phyloP scores from a whole-genome alignment of 345 rosid species.

The Acer campestre region DNA sequence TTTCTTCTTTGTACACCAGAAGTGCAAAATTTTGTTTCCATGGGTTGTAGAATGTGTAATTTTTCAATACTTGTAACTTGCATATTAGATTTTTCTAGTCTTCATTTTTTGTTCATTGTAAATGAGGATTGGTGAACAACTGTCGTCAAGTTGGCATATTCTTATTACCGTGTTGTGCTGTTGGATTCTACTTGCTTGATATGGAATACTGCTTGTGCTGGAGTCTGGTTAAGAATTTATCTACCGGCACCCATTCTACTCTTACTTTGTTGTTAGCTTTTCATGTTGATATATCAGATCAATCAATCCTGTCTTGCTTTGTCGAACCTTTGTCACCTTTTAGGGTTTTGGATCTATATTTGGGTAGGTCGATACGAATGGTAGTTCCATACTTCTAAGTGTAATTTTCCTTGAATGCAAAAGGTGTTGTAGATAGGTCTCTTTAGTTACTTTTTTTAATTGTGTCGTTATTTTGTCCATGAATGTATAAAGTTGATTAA shows the following conservation, averaged over 20 bases:
- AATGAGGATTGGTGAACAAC: background rate
- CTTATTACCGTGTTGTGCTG: background rate
- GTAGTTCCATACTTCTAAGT: background rate
- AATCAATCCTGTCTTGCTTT: background rate
- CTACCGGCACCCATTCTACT: background rate
- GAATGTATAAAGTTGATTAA: background rate
- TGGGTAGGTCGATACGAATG: background rate
- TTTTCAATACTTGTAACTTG: background rate
- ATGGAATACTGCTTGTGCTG: background rate
- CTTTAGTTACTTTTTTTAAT: background rate
- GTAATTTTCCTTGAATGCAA: background rate
- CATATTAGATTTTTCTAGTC: constrained; percentile 4
- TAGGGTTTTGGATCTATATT: background rate
- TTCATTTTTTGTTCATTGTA: background rate
- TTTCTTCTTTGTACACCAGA: background rate
- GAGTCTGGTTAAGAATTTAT: background rate
- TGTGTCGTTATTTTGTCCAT: background rate
- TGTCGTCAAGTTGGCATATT: background rate
- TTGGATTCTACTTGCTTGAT: constrained; percentile 2
- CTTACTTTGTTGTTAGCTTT: background rate
- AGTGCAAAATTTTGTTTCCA: background rate
- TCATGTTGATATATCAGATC: background rate
- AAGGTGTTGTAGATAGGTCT: background rate
- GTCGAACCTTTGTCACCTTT: background rate
- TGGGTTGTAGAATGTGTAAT: background rate